Evolutionary conservation across 805 yeast genomes (phyloP).

Genomic region (Candida dajiaensis): DNA sequence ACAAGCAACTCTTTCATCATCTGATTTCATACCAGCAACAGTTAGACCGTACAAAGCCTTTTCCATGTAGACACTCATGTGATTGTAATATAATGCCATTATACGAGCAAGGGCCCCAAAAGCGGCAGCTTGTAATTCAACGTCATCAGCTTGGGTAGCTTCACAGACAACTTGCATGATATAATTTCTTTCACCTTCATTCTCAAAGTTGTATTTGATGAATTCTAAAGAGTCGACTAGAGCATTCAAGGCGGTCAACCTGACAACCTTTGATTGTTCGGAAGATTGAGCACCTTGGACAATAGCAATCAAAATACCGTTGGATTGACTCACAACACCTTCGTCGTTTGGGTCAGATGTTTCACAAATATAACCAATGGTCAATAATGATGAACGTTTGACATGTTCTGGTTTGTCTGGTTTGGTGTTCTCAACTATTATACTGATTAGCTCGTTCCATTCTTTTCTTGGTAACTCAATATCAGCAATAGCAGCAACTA

Average conservation of each 20-base stretch:
- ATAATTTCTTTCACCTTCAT: constrained; percentile 92
- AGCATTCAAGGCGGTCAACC: constrained; percentile 89
- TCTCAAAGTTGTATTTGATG: constrained; percentile 79
- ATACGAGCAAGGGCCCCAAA: constrained; percentile 93
- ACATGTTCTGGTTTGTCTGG: constrained; percentile 70
- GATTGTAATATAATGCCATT: constrained; percentile 81
- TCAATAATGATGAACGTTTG: constrained; percentile 79
- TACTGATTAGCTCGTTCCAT: constrained; percentile 84
- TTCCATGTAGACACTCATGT: constrained; percentile 95
- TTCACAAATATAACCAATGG: constrained; percentile 96
- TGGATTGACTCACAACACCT: constrained; percentile 75
- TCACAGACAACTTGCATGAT: constrained; percentile 99
- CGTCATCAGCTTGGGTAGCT: constrained; percentile 86
- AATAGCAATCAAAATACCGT: constrained; percentile 90
- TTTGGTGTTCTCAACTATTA: constrained; percentile 81
- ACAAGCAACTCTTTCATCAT: constrained; percentile 82
- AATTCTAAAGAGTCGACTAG: constrained; percentile 87
- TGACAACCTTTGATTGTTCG: constrained; percentile 69
- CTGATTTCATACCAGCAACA: constrained; percentile 83
- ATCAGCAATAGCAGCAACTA: constrained; percentile 95
- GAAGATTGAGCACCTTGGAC: constrained; percentile 91
- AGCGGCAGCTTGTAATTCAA: constrained; percentile 86
- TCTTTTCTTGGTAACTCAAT: constrained; percentile 83
- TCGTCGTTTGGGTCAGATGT: constrained; percentile 74
- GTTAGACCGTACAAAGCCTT: constrained; percentile 90